A percentile compares a stretch with the other conserved stretches of the same genome.
Evolutionary conservation across 495 filamentous ascomycete species (phyloP).

Genomic region (Hyaloscypha variabilis): DNA sequence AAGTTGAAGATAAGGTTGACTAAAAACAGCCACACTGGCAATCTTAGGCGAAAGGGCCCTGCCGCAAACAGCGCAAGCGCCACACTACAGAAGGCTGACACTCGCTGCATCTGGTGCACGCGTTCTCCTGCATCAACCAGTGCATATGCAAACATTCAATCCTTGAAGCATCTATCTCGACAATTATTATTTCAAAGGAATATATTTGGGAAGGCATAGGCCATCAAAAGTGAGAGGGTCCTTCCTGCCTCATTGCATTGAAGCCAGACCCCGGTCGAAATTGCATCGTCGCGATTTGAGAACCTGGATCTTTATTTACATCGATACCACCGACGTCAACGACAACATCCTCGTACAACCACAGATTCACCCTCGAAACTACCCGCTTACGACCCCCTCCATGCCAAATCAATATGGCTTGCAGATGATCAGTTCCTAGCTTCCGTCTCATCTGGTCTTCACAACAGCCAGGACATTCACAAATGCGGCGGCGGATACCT

Average conservation of each 20-base stretch:
- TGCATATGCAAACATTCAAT: neutral
- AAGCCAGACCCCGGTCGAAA: neutral
- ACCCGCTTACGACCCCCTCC: neutral
- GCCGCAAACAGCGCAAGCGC: slow-evolving; percentile 9
- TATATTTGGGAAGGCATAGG: neutral
- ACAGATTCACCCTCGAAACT: neutral
- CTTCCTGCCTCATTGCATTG: neutral
- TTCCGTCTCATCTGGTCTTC: neutral
- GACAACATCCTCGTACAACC: neutral
- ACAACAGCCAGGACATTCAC: neutral
- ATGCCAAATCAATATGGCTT: neutral
- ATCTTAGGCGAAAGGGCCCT: neutral
- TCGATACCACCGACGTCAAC: neutral
- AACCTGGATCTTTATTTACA: slow-evolving; percentile 5
- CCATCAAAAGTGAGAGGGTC: neutral
- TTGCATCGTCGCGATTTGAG: neutral
- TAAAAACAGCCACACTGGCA: slow-evolving; percentile 6
- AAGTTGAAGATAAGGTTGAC: slow-evolving; percentile 5
- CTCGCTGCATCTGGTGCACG: neutral
- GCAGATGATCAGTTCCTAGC: neutral
- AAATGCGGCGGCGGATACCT: slow-evolving; percentile 1
- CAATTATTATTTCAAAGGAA: neutral
- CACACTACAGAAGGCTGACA: slow-evolving; percentile 10
- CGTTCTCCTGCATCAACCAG: neutral
- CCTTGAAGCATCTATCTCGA: neutral